These are phyloP conservation scores for Entoloma clypeatum DNA, from an alignment of 1,284 basidiomycete genomes.

Conservation along the genomic window DNA sequence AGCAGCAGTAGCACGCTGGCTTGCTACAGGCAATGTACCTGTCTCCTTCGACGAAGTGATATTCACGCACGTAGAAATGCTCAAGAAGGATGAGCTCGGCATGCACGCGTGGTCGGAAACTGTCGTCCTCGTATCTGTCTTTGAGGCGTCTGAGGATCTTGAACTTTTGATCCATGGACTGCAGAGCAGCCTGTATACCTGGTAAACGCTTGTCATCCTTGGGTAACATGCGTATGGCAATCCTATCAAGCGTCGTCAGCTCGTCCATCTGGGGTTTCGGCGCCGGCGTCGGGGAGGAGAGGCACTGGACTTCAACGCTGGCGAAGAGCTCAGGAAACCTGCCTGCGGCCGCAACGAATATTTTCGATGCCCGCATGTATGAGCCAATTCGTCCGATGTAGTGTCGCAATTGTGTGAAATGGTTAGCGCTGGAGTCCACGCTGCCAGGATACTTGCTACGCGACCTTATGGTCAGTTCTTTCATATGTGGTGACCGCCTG, in stretches of 20 bases:
- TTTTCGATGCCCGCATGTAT: constrained; percentile 8
- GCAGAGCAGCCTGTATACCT: not conserved
- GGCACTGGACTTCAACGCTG: not conserved
- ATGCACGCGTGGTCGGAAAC: constrained; percentile 8
- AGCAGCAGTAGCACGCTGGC: constrained; percentile 13
- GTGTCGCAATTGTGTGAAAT: constrained; percentile 2
- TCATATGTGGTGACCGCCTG: constrained; percentile 6
- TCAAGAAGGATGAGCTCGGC: constrained; percentile 10
- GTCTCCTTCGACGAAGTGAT: constrained; percentile 6
- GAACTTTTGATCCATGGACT: constrained; percentile 3
- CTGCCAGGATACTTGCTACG: not conserved
- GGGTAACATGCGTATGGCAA: not conserved
- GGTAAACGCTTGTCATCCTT: not conserved
- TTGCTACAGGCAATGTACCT: constrained; percentile 12
- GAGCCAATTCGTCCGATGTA: constrained; percentile 7
- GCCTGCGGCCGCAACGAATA: constrained; percentile 3
- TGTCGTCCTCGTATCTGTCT: constrained; percentile 4
- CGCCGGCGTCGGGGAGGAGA: not conserved
- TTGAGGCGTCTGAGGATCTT: not conserved
- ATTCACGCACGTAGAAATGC: constrained; percentile 7
- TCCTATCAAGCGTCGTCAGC: not conserved
- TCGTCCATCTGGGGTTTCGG: not conserved
- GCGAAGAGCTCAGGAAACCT: constrained; percentile 5
- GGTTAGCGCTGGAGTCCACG: not conserved
- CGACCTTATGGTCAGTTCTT: constrained; percentile 7